Conservation (phyloP, 2,329 filamentous ascomycete species). For the Monilinia fructicola region DNA sequence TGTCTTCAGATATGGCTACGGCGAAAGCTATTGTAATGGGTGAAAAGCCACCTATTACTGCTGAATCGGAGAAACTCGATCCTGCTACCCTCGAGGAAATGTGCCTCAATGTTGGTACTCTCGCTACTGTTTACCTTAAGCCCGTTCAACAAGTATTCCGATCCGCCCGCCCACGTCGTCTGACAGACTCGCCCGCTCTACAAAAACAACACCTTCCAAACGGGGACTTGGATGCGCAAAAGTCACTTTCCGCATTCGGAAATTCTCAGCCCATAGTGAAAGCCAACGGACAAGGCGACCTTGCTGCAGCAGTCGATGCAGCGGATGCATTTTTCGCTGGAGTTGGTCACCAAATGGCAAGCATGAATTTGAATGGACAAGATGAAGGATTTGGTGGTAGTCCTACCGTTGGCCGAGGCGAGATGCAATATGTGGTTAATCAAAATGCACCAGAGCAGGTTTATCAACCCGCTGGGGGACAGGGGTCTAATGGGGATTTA, state of each 20-base stretch:
- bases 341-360: slow-evolving; percentile 71
- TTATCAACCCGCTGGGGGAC: slow-evolving; percentile 66
- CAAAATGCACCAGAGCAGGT: slow-evolving; percentile 77
- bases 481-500: slow-evolving; percentile 68
- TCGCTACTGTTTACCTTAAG: slow-evolving; percentile 97
- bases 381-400: slow-evolving; percentile 63
- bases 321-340: slow-evolving; percentile 89
- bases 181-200: slow-evolving; percentile 81
- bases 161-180: slow-evolving; percentile 73
- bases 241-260: slow-evolving; percentile 60
- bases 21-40: slow-evolving; percentile 94
- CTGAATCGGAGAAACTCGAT: slow-evolving; percentile 92
- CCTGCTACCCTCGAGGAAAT: slow-evolving; percentile 91
- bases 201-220: slow-evolving; percentile 67
- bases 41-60: slow-evolving; percentile 92
- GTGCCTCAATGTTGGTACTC: slow-evolving; percentile 91
- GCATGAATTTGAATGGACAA: slow-evolving; percentile 62
- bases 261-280: slow-evolving; percentile 41
- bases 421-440: slow-evolving; percentile 70
- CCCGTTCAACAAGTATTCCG: slow-evolving; percentile 97
- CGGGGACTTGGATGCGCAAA: slow-evolving; percentile 56
- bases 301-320: slow-evolving; percentile 73
- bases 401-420: slow-evolving; percentile 48
- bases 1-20: slow-evolving; percentile 85
- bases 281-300: slow-evolving; percentile 46